Evolutionary conservation across 1,284 basidiomycete species (phyloP), one percentile per base, ranked within the genome.

Genomic region (Ceratobasidium sp.): DNA sequence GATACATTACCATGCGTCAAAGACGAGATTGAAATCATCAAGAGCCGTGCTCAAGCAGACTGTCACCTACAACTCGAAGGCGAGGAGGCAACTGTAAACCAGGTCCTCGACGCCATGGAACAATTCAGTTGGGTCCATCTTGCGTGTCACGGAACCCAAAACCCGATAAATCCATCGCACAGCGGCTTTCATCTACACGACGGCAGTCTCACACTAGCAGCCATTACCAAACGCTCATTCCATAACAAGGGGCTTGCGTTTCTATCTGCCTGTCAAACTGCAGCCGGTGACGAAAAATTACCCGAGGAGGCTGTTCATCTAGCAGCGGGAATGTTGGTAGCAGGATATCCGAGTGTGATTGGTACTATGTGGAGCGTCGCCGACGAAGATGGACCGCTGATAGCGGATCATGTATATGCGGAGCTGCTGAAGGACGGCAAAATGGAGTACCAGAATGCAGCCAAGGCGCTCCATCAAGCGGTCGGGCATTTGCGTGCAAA

Each of bases 71-170:
- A n/a, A 10, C 60, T 70, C 3, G 32, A 60, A 6, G 60, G 56
- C 3, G 52, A 29, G 3, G 3, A 7, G 1, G 71, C 53, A 8
- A 54, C 52, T 12, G 25, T 54, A 3, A 7, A 31, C 15, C 15
- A 27, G 6, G 32, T 53, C n/a, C 47, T 70, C 1, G 7, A 29
- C n/a, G 43, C 47, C 4, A 49, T 72, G 38, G 47, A 56, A 20
- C 13, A 32, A n/a, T 27, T 68, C 27, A 22, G 25, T 50, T 72
- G 60, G 62, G 35, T 70, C 12, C 71, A 72, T 40, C 57, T 70
- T 27, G 58, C 69, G 27, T 70, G 69, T 27, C 71, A 72, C 25
- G 71, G 34, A 10, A 15, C 45, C 38, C 62, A 67, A 42, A 47
- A 72, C 15, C 3, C 22, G 7, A 15, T 27, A 8, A 31, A 64